Conservation (phyloP, 1,284 basidiomycete genomes). For the Sutorius eximius region DNA sequence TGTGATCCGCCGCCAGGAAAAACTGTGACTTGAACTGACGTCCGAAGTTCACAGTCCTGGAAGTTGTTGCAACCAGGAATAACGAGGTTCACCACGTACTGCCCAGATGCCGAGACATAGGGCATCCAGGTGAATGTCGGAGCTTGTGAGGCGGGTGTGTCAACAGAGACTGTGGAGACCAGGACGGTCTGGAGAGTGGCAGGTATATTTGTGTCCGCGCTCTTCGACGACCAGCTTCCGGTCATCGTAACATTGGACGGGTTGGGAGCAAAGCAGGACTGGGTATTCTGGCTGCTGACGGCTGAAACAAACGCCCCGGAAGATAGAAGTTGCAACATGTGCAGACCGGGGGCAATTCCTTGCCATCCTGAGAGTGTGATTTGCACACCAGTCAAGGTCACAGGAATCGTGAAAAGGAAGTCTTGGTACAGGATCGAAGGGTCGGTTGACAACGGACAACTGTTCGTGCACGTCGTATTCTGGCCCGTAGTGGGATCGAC, state of each 20-base stretch:
- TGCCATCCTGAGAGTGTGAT: conserved; percentile 77
- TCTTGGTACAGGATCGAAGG: conserved; percentile 82
- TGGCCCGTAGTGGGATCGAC: conserved; percentile 74
- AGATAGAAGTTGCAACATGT: conserved; percentile 87
- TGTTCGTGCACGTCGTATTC: conserved; percentile 67
- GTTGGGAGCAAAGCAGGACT: conserved; percentile 74
- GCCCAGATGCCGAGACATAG: conserved; percentile 84
- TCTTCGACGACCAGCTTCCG: conserved; percentile 68
- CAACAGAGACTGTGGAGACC: conserved; percentile 65
- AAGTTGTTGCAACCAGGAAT: conserved; percentile 85
- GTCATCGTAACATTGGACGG: conserved; percentile 63
- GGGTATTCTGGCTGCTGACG: conserved; percentile 55
- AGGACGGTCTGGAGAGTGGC: conserved; percentile 80
- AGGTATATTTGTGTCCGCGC: conserved; percentile 69
- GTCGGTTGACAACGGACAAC: conserved; percentile 76
- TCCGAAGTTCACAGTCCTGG: conserved; percentile 80
- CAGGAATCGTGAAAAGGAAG: conserved; percentile 71
- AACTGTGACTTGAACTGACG: conserved; percentile 80
- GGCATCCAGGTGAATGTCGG: conserved; percentile 89
- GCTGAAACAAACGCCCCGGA: conserved; percentile 86
- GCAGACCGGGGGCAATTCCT: conserved; percentile 80
- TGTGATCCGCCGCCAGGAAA: conserved; percentile 71
- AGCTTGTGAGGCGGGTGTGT: conserved; percentile 55
- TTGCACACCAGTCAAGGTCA: conserved; percentile 78
- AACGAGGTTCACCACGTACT: conserved; percentile 82